Evolutionary conservation across 2,329 filamentous ascomycete species (phyloP).

Genomic region (Cladophialophora psammophila): DNA sequence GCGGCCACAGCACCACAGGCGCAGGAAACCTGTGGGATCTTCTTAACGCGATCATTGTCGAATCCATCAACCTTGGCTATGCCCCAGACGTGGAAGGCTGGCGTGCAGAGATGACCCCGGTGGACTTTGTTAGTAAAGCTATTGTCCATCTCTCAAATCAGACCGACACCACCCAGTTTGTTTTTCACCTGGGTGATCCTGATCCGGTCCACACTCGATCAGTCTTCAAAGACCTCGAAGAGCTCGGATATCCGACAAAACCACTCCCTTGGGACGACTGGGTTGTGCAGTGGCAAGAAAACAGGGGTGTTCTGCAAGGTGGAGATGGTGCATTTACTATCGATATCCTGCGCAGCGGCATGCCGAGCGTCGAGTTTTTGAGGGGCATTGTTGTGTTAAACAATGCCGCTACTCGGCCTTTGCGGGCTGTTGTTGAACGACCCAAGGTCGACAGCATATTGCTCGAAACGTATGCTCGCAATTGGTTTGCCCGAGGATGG

Average conservation of each 20-base stretch:
- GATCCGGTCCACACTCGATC: slow-evolving; percentile 70
- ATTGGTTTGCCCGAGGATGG: slow-evolving; percentile 84
- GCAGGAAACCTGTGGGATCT: slow-evolving; percentile 81
- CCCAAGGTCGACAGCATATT: slow-evolving; percentile 73
- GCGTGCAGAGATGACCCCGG: slow-evolving; percentile 84
- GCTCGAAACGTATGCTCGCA: slow-evolving; percentile 79
- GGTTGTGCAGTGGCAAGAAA: slow-evolving; percentile 76
- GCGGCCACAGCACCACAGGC: slow-evolving; percentile 76
- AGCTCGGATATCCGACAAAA: slow-evolving; percentile 75
- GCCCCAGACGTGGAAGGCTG: slow-evolving; percentile 75
- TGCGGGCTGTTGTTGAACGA: slow-evolving; percentile 65
- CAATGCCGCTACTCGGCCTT: slow-evolving; percentile 70
- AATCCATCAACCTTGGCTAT: slow-evolving; percentile 75
- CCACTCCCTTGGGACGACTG: slow-evolving; percentile 74
- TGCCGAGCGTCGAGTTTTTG: slow-evolving; percentile 77
- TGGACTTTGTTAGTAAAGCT: slow-evolving; percentile 79
- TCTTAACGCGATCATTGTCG: slow-evolving; percentile 76
- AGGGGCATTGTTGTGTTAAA: slow-evolving; percentile 75
- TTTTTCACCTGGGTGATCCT: slow-evolving; percentile 79
- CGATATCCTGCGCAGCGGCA: slow-evolving; percentile 79
- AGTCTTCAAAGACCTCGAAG: slow-evolving; percentile 69
- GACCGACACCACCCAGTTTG: slow-evolving; percentile 65
- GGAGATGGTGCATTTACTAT: slow-evolving; percentile 77
- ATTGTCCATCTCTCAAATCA: slow-evolving; percentile 75
- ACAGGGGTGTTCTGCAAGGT: slow-evolving; percentile 68